Conservation (phyloP, 108 stramenopile species). For the Fistulifera pelliculosa region DNA sequence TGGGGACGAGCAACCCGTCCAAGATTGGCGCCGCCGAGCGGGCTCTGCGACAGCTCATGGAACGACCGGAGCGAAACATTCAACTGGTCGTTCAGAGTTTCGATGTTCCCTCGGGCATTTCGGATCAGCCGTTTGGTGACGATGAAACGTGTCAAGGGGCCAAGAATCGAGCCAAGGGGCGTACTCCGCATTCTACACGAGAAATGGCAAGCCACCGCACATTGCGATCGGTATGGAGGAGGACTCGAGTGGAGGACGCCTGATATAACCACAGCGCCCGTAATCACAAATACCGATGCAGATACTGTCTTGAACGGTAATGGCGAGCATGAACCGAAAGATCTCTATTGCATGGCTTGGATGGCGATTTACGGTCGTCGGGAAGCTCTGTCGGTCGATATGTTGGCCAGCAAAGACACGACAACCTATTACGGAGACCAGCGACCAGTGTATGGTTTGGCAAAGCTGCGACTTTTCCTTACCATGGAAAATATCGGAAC, state of each 20-base stretch:
- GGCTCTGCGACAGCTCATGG: slow-evolving; percentile 39
- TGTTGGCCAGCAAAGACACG: slow-evolving; percentile 8
- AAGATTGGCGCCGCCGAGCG: slow-evolving; percentile 63
- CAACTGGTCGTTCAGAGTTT: slow-evolving; percentile 37
- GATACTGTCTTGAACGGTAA: slow-evolving; percentile 1
- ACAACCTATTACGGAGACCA: not conserved
- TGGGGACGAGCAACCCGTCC: slow-evolving; percentile 77
- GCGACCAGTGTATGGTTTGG: slow-evolving; percentile 29
- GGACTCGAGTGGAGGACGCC: slow-evolving; percentile 56
- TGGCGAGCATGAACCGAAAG: slow-evolving; percentile 2
- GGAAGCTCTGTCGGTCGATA: slow-evolving; percentile 14
- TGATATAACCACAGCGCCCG: not conserved
- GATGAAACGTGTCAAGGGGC: slow-evolving; percentile 76
- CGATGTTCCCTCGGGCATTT: slow-evolving; percentile 55
- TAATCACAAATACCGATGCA: not conserved
- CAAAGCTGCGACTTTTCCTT: slow-evolving; percentile 73
- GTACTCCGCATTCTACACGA: slow-evolving; percentile 27
- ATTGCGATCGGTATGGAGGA: slow-evolving; percentile 89
- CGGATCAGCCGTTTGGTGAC: slow-evolving; percentile 88
- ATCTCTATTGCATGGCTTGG: slow-evolving; percentile 88
- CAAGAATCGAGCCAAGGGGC: slow-evolving; percentile 71
- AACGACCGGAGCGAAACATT: slow-evolving; percentile 2
- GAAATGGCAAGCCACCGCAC: slow-evolving; percentile 28
- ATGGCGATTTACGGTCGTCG: slow-evolving; percentile 74
- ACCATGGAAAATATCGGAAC: slow-evolving; percentile 45